Percentiles rank a stretch among this genome's conserved stretches.
Evolutionary conservation across 495 filamentous ascomycete genomes (phyloP).

Genomic region (Amniculicola lignicola): DNA sequence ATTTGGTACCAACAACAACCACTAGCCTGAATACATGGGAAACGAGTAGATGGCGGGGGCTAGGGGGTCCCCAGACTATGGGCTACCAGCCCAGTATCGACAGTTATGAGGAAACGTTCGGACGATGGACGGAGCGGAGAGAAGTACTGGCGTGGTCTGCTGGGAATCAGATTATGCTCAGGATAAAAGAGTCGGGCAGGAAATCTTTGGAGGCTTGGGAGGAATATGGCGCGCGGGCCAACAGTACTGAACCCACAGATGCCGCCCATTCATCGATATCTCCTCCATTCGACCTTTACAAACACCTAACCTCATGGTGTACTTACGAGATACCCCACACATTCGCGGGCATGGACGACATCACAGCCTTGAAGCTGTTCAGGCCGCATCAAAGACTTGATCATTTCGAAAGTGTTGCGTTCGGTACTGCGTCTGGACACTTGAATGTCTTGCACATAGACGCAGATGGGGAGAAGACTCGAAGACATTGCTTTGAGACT

Average conservation of each 20-base stretch:
- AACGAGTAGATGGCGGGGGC: constrained; percentile 34
- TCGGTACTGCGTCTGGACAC: constrained; percentile 49
- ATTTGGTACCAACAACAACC: constrained; percentile 47
- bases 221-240: not conserved
- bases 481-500: not conserved
- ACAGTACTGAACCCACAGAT: constrained; percentile 15
- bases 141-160: constrained; percentile 63
- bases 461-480: not conserved
- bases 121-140: constrained; percentile 51
- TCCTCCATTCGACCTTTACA: constrained; percentile 30
- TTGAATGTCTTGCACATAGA: constrained; percentile 36
- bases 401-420: constrained; percentile 42
- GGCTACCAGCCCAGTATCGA: constrained; percentile 63
- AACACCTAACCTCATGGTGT: constrained; percentile 45
- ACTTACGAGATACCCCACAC: constrained; percentile 52
- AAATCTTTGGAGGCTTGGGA: constrained; percentile 6
- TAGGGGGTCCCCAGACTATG: constrained; percentile 58
- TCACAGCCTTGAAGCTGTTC: constrained; percentile 57
- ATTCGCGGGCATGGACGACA: constrained; percentile 61
- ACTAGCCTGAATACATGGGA: constrained; percentile 30
- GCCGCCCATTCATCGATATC: too few relatives aligned
- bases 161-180: constrained; percentile 55
- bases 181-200: constrained; percentile 38
- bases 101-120: constrained; percentile 54
- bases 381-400: constrained; percentile 42